phyloP scores from a whole-genome alignment of 2,329 filamentous ascomycete genomes.

The Epichloe festucae region DNA sequence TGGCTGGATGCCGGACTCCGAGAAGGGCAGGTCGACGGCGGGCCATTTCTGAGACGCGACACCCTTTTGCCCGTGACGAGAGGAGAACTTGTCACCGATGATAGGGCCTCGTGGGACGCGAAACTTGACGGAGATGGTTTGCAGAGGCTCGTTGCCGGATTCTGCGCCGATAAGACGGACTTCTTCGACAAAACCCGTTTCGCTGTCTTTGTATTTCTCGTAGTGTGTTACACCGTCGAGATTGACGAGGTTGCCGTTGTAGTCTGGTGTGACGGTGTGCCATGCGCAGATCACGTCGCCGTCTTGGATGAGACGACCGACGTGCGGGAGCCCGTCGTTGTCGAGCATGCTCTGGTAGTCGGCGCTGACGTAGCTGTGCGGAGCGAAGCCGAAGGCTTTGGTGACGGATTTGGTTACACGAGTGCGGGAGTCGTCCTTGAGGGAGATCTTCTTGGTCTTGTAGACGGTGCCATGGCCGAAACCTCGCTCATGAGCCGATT shows the following conservation, averaged over 20 bases:
- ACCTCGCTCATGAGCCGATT: slow-evolving; percentile 87
- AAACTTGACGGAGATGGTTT: slow-evolving; percentile 85
- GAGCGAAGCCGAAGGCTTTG: slow-evolving; percentile 86
- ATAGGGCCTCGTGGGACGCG: slow-evolving; percentile 80
- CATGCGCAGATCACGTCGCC: slow-evolving; percentile 81
- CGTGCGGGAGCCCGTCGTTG: slow-evolving; percentile 71
- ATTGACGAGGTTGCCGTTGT: slow-evolving; percentile 67
- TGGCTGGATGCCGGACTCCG: slow-evolving; percentile 89
- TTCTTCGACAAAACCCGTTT: slow-evolving; percentile 82
- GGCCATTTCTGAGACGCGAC: slow-evolving; percentile 96
- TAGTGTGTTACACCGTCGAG: slow-evolving; percentile 75
- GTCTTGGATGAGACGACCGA: slow-evolving; percentile 65
- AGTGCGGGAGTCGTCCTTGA: slow-evolving; percentile 64
- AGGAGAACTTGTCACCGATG: slow-evolving; percentile 98
- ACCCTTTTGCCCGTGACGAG: slow-evolving; percentile 91
- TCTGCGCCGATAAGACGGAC: slow-evolving; percentile 84
- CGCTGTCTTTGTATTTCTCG: slow-evolving; percentile 87
- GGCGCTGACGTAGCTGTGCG: slow-evolving; percentile 57
- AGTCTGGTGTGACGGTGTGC: slow-evolving; percentile 75
- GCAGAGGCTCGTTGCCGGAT: slow-evolving; percentile 66
- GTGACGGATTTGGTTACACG: slow-evolving; percentile 55
- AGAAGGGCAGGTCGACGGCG: slow-evolving; percentile 86
- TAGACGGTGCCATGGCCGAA: slow-evolving; percentile 95
- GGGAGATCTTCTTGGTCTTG: slow-evolving; percentile 85
- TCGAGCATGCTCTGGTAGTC: slow-evolving; percentile 63